Base-by-base conservation (phyloP, 805 yeast species). In the Debaryomyces tyrocola region DNA sequence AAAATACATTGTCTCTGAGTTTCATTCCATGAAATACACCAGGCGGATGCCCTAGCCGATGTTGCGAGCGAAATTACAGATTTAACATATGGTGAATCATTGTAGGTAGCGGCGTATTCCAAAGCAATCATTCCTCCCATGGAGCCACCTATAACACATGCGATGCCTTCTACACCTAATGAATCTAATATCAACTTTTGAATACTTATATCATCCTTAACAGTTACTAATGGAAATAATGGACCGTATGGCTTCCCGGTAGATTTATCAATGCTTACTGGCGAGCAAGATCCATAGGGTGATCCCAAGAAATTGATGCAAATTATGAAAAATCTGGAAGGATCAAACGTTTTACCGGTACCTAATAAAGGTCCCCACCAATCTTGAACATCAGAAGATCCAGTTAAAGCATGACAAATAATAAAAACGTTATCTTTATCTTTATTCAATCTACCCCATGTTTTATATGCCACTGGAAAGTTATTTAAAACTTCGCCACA, bases 361-460 rank as follows among this genome's bases (percentile, higher is more conserved):
- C 98, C 99, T 24, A 94, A 69, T 20, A 94, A 67, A 0, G 98
- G 97, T 0, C 98, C 97, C 99, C 99, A 94, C 99, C 99, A 94
- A 59, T 94, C 99, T 34, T 86, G 78, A 14, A 92, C 96, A 63
- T 94, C 98, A 0, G 96, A 80, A 0, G 97, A 90, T 0, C 99
- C 99, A 0, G 98, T 90, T 45, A 94, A 73, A 0, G 99, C 98
- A 71, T 94, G 99, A 57, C 96, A 87, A 11, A 94, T 87, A n/a
- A 94, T 82, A 74, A 94, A 72, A 48, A 85, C 90, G 62, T 94
- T 94, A 54, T 83, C 84, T 7, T 78, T 82, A 2, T 65, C 70
- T 6, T 73, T 79, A 60, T 90, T 90, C 40, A 94, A 75, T 45
- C 79, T 75, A 2, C 99, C 99, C 97, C 97, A 94, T 0, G 96